These are phyloP conservation scores for Tulasnella sp. DNA, from an alignment of 768 basidiomycete genomes.

Conservation along the genomic window DNA sequence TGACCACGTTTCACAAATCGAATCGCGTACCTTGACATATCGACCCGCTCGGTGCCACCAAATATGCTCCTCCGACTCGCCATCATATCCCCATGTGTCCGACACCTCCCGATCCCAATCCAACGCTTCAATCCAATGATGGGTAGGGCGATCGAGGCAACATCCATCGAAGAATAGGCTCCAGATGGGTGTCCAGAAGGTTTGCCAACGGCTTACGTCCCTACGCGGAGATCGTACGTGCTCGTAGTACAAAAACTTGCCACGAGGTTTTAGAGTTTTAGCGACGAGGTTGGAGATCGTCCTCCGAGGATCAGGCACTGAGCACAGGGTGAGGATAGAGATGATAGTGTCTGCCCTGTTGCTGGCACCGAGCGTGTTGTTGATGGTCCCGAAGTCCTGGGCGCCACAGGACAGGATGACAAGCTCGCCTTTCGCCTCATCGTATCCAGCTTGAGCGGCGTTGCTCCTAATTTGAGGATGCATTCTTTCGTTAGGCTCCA, in stretches of 20 bases:
- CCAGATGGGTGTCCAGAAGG: constrained; percentile 67
- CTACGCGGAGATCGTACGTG: constrained; percentile 47
- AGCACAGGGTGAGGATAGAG: constrained; percentile 56
- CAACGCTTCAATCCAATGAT: constrained; percentile 25
- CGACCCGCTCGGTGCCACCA: constrained; percentile 52
- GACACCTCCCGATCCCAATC: constrained; percentile 37
- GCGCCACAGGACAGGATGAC: constrained; percentile 54
- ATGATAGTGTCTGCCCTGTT: constrained; percentile 48
- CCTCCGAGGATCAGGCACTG: constrained; percentile 44
- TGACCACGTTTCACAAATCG: no score
- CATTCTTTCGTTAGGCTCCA: constrained; percentile 63
- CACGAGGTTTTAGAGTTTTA: constrained; percentile 52
- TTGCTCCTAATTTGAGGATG: constrained; percentile 43
- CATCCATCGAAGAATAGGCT: constrained; percentile 47
- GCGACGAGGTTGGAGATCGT: constrained; percentile 39
- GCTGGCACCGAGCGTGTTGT: constrained; percentile 28
- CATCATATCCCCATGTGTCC: constrained; percentile 39
- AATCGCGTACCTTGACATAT: constrained; percentile 21
- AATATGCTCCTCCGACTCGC: constrained; percentile 45
- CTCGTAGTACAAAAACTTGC: constrained; percentile 56
- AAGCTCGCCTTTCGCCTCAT: constrained; percentile 42
- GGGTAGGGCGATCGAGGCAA: constrained; percentile 34
- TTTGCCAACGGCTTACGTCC: constrained; percentile 63
- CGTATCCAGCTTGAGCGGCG: constrained; percentile 44
- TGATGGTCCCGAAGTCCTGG: constrained; percentile 41